A percentile compares a stretch with the other conserved stretches of the same genome.
These are phyloP conservation scores for Trypanosomatidae sp. DNA, from an alignment of 208 protist genomes.

Conservation along the genomic window DNA sequence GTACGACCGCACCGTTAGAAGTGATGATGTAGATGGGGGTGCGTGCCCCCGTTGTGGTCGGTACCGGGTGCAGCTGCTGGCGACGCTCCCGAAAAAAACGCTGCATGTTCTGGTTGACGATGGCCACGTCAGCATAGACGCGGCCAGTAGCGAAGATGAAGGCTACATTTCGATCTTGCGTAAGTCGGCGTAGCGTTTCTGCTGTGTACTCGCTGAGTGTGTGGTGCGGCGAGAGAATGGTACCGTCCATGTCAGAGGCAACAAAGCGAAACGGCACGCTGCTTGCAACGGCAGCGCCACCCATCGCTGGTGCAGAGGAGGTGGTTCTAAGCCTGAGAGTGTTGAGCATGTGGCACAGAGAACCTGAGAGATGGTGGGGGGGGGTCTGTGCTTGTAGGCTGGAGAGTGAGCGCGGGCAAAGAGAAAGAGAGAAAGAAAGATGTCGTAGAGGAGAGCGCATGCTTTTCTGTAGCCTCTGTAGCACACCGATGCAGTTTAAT, in stretches of 20 bases:
- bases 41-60: conserved; percentile 3
- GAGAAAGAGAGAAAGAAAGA: background rate
- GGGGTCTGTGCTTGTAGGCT: background rate
- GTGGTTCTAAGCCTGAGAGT: conserved; percentile 6
- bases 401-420: background rate
- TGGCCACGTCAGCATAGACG: conserved; percentile 48
- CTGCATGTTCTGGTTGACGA: conserved; percentile 42
- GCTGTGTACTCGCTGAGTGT: conserved; percentile 33
- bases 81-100: conserved; percentile 40
- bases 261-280: conserved; percentile 33
- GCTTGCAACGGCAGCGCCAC: background rate
- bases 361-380: background rate
- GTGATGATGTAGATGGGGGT: conserved; percentile 39
- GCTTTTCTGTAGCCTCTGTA: background rate
- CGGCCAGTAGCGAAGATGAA: conserved; percentile 76
- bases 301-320: background rate
- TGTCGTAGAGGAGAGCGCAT: background rate
- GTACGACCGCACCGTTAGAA: conserved; percentile 55
- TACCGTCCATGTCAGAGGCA: conserved; percentile 64
- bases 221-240: conserved; percentile 43
- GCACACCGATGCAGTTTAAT: background rate
- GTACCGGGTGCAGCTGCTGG: conserved; percentile 30
- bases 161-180: conserved; percentile 51
- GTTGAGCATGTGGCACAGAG: conserved; percentile 7
- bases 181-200: conserved; percentile 46